Evolutionary conservation across 257 asterid species (phyloP), one percentile per base, ranked within the genome.

Genomic region (Fraxinus cuspidata): DNA sequence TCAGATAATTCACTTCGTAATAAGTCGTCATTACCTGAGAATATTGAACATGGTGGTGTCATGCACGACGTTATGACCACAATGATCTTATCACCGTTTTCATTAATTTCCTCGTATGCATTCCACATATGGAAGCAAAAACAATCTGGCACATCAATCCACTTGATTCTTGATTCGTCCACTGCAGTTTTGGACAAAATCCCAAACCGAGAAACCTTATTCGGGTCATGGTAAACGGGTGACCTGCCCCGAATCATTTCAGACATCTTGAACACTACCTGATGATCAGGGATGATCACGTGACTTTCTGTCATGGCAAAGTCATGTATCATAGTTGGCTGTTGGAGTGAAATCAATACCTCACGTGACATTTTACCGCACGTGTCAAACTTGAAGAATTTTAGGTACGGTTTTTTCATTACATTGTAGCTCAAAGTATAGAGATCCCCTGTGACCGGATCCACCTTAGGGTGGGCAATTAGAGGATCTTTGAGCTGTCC

Each of bases 251-350:
- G 18, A 16, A 89, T 31, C 91, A 91, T 85, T 73, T 87, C 88
- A 19, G 84, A 83, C 40, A 91, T 64, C 77, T 86, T 87, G 89
- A 91, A 87, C 8, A 81, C 84, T 76, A 91, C 78, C 21, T 89
- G 94, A 35, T 87, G 90, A 77, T 91, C 96, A 71, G 96, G 94
- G 77, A 91, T 86, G 75, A 91, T 81, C 80, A 91, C 89, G 82
- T 87, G 85, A 73, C 44, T 80, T 77, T 84, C 81, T 18, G 94
- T 87, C 16, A 87, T 63, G 32, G 91, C 86, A 38, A 91, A 89
- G 78, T 91, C 96, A 74, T 91, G 94, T 18, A 91, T 77, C 94
- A 91, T 85, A 38, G 92, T 82, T 0, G 94, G 89, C 11, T 80
- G 70, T 28, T 38, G 42, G 35, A 90, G 85, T 23, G 85, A 70